These are phyloP conservation scores for Paramecium sexaurelia DNA, from an alignment of 73 alveolate genomes.

Conservation along the genomic window DNA sequence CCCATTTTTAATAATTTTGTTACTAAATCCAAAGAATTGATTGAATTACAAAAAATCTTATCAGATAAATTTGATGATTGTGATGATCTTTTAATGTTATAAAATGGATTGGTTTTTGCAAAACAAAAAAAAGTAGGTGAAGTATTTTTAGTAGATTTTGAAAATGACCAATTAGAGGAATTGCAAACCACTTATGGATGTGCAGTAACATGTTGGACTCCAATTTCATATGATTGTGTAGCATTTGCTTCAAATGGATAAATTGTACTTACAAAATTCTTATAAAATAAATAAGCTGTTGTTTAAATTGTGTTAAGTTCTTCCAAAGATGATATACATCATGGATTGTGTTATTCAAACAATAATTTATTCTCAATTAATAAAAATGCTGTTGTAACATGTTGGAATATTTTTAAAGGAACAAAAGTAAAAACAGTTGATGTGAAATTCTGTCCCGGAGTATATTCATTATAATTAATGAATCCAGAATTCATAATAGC, in stretches of 20 bases:
- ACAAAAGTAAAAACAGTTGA: neutral
- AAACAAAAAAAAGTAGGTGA: slow-evolving; percentile 23
- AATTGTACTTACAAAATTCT: neutral
- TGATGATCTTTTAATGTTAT: neutral
- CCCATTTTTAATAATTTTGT: slow-evolving; percentile 34
- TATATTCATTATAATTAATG: neutral
- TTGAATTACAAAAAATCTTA: neutral
- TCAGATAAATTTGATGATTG: neutral
- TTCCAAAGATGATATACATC: slow-evolving; percentile 35
- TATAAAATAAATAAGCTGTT: neutral
- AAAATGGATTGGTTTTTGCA: slow-evolving; percentile 5
- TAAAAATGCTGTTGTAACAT: neutral
- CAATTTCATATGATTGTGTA: neutral
- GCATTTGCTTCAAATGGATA: slow-evolving; percentile 47
- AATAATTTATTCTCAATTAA: neutral
- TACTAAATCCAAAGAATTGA: neutral
- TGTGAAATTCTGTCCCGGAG: slow-evolving; percentile 20
- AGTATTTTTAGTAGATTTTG: slow-evolving; percentile 48
- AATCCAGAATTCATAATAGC: neutral
- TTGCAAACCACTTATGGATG: slow-evolving; percentile 31
- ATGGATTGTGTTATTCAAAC: slow-evolving; percentile 6
- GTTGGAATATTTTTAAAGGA: neutral
- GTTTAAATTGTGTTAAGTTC: neutral
- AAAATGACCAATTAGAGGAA: neutral
- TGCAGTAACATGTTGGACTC: slow-evolving; percentile 51